These are phyloP conservation scores for Aureococcus anophagefferens DNA, from an alignment of 108 stramenopile genomes.

Conservation along the genomic window DNA sequence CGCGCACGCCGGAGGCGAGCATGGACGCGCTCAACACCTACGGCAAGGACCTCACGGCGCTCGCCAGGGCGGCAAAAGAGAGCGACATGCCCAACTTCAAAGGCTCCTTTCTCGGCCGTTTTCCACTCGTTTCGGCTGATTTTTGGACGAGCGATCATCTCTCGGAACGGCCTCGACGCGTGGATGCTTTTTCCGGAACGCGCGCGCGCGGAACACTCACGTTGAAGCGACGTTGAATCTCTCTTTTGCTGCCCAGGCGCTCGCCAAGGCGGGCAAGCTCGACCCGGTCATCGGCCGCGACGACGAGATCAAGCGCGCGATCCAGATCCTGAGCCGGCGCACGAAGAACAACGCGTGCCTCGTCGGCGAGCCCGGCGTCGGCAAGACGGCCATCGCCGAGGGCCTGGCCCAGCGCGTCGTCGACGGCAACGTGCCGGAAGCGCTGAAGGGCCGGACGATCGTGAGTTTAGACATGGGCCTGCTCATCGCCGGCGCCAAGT, in stretches of 20 bases:
- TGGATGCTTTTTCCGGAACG: too few relatives aligned
- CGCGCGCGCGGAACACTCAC: too few relatives aligned
- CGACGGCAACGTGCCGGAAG: constrained; percentile 85
- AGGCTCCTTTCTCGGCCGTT: too few relatives aligned
- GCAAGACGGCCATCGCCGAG: constrained; percentile 93
- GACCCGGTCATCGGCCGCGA: constrained; percentile 96
- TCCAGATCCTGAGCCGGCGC: constrained; percentile 80
- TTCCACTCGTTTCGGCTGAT: too few relatives aligned
- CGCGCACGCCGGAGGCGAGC: constrained; percentile 36
- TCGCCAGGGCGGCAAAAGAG: too few relatives aligned
- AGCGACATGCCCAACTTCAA: too few relatives aligned
- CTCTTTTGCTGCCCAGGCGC: too few relatives aligned
- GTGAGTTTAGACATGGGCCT: constrained; percentile 90
- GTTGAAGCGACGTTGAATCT: too few relatives aligned
- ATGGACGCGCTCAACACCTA: constrained; percentile 68
- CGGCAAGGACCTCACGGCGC: constrained; percentile 73
- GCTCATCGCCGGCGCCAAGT: constrained; percentile 91
- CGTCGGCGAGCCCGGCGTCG: constrained; percentile 80
- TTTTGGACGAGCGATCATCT: too few relatives aligned
- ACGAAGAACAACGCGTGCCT: constrained; percentile 91
- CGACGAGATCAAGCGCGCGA: constrained; percentile 78
- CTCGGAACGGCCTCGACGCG: too few relatives aligned
- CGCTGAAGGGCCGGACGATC: constrained; percentile 66
- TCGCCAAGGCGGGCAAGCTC: constrained; percentile 67
- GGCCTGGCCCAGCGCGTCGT: constrained; percentile 86